Conservation (phyloP, 805 yeast genomes). For the Teunomyces funiuensis region DNA sequence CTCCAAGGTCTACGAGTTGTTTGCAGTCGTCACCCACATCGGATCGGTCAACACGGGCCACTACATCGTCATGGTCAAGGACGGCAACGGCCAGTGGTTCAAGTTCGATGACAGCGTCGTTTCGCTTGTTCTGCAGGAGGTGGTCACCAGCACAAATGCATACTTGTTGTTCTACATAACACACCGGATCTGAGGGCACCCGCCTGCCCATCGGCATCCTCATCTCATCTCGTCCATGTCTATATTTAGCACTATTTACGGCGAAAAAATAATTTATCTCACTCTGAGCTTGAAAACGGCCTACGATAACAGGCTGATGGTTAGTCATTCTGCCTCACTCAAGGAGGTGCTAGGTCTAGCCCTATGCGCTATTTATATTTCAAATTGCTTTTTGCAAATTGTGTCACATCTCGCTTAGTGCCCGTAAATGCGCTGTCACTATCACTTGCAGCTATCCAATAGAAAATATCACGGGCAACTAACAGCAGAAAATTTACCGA, state of each 20-base stretch:
- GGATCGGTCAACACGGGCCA: conserved; percentile 97
- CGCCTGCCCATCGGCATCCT: neutral
- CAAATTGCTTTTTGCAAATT: too few species aligned
- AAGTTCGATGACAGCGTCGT: conserved; percentile 88
- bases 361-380: too few species aligned
- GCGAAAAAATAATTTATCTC: too few species aligned
- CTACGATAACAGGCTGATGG: too few species aligned
- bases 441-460: too few species aligned
- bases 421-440: too few species aligned
- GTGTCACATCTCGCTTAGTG: too few species aligned
- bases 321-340: too few species aligned
- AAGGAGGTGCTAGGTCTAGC: too few species aligned
- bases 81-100: conserved; percentile 78
- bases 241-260: neutral
- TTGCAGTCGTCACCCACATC: conserved; percentile 82
- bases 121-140: conserved; percentile 59
- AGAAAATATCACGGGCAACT: too few species aligned
- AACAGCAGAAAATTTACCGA: too few species aligned
- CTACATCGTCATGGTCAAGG: conserved; percentile 77
- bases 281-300: too few species aligned
- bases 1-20: conserved; percentile 67
- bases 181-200: conserved; percentile 32
- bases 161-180: conserved; percentile 73
- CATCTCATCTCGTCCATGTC: neutral
- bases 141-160: conserved; percentile 72